A percentile compares a stretch with the other conserved stretches of the same genome.
Conservation (phyloP, 176 grass and related monocot species). For the Hordeum marinum region DNA sequence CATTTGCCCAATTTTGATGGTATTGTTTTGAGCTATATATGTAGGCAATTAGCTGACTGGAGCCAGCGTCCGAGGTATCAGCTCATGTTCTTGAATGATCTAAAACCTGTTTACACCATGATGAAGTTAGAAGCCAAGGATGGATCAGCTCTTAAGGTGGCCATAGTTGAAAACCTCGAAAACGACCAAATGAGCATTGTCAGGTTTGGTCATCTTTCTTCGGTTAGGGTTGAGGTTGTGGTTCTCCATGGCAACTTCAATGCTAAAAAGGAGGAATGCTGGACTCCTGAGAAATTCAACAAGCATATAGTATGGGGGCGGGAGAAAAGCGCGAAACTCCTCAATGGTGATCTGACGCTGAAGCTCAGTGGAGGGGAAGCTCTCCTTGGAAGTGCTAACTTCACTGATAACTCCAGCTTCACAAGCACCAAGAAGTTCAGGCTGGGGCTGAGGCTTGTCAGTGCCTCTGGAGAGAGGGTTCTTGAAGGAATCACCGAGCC, state of each 20-base stretch:
- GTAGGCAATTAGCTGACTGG: conserved; percentile 19
- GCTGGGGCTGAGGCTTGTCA: conserved; percentile 43
- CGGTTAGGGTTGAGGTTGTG: conserved; percentile 42
- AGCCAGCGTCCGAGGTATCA: conserved; percentile 30
- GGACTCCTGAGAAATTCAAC: conserved; percentile 40
- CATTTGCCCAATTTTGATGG: neutral
- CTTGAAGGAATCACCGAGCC: conserved; percentile 47
- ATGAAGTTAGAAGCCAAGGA: conserved; percentile 36
- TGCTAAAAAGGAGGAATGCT: conserved; percentile 38
- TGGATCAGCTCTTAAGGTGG: conserved; percentile 35
- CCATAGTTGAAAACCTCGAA: conserved; percentile 33
- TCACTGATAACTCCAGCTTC: conserved; percentile 65
- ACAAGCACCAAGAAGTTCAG: conserved; percentile 55
- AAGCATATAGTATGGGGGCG: conserved; percentile 41
- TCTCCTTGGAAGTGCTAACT: conserved; percentile 37
- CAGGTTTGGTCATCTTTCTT: conserved; percentile 39
- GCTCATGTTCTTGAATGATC: conserved; percentile 30
- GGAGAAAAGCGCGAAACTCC: conserved; percentile 40
- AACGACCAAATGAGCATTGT: conserved; percentile 6
- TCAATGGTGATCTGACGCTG: conserved; percentile 34
- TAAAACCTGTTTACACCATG: conserved; percentile 40
- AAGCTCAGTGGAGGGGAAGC: conserved; percentile 44
- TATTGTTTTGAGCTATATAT: neutral
- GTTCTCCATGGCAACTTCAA: conserved; percentile 56
- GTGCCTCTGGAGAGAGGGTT: conserved; percentile 32